Evolutionary conservation across 257 asterid species (phyloP).

Genomic region (Knoxia roxburghii): DNA sequence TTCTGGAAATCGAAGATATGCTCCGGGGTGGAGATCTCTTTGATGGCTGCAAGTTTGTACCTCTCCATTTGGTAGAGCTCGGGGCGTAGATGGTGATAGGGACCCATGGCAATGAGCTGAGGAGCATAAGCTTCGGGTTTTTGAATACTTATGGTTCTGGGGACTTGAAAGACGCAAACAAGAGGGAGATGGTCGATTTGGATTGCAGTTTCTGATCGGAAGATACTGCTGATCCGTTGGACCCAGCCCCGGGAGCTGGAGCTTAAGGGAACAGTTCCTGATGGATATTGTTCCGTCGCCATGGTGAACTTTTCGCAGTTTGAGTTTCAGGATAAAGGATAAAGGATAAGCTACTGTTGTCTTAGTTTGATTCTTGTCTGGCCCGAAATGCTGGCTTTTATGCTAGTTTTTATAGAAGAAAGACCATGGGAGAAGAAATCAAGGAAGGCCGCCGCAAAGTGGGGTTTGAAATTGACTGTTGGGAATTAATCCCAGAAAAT

Average conservation of each 20-base stretch:
- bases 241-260: constrained; percentile 29
- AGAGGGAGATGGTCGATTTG: constrained; percentile 29
- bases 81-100: constrained; percentile 44
- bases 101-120: constrained; percentile 37
- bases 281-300: constrained; percentile 8
- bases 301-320: too few species aligned
- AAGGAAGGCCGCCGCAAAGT: too few species aligned
- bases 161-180: constrained; percentile 33
- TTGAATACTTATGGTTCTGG: constrained; percentile 20
- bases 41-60: constrained; percentile 34
- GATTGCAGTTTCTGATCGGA: constrained; percentile 18
- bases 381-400: too few species aligned
- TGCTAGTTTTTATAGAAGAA: too few species aligned
- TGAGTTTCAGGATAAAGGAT: too few species aligned
- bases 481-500: too few species aligned
- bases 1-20: constrained; percentile 19
- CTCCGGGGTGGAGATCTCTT: constrained; percentile 16
- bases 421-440: too few species aligned
- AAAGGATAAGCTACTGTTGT: too few species aligned
- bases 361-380: too few species aligned
- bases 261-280: constrained; percentile 13
- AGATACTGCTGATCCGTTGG: constrained; percentile 21
- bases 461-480: too few species aligned
- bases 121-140: constrained; percentile 45
- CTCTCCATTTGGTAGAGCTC: constrained; percentile 40